phyloP scores from a whole-genome alignment of 2,329 filamentous ascomycete genomes.

The Arthrobotrys pseudoclavata region DNA sequence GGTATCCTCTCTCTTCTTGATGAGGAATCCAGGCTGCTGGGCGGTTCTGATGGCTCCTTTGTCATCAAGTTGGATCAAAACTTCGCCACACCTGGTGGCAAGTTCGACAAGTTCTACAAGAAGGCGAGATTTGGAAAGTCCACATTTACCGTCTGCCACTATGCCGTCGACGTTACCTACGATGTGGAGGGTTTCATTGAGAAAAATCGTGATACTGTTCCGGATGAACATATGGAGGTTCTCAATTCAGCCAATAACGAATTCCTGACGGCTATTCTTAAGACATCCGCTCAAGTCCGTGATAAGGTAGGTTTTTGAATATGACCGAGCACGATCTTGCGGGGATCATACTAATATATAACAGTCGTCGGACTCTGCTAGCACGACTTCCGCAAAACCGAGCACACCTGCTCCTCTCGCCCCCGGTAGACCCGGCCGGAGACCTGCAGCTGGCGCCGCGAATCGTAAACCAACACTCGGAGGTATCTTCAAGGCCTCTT shows the following conservation, averaged over 20 bases:
- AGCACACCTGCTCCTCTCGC: conserved; percentile 77
- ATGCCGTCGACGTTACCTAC: conserved; percentile 97
- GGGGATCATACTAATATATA: conserved; percentile 8
- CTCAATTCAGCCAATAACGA: conserved; percentile 84
- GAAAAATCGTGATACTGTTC: conserved; percentile 98
- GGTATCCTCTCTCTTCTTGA: conserved; percentile 92
- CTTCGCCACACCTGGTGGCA: conserved; percentile 78
- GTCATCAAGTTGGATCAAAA: conserved; percentile 96
- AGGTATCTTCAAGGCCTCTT: conserved; percentile 97
- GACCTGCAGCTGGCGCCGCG: conserved; percentile 85
- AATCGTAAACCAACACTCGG: conserved; percentile 97
- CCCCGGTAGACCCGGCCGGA: conserved; percentile 80
- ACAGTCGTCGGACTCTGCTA: conserved; percentile 51
- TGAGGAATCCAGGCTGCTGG: conserved; percentile 94
- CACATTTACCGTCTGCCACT: conserved; percentile 97
- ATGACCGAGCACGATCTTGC: conserved; percentile 63
- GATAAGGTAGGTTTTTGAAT: conserved; percentile 77
- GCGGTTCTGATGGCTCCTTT: conserved; percentile 97
- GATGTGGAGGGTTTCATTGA: conserved; percentile 99
- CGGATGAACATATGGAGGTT: conserved; percentile 97
- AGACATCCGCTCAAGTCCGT: conserved; percentile 85
- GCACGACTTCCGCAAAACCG: conserved; percentile 32
- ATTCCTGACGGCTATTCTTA: conserved; percentile 86
- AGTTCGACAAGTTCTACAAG: conserved; percentile 93
- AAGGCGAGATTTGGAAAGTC: conserved; percentile 98